Evolutionary conservation across 345 rosid species (phyloP), one percentile per base, ranked within the genome.

Genomic region (Hibiscus mutabilis): DNA sequence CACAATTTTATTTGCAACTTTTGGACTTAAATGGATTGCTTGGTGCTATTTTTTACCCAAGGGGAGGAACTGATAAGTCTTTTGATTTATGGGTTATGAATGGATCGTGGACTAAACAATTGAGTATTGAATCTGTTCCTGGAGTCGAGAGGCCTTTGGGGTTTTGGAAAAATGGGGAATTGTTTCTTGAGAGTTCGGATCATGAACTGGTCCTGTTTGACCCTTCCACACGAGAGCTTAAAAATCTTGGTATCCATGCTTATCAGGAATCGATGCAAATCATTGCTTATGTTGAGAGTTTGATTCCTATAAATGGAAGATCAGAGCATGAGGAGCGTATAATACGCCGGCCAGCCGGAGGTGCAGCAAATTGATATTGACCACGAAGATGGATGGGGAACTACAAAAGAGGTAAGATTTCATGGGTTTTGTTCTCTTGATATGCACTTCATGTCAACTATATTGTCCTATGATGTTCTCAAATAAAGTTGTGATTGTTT

Each of bases 41-140:
- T 27, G 35, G 62, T 13, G 33, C 35, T 58, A 25, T 58, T 25
- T 3, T 58, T 58, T 58, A 58, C n/a, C 35, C 62, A 14, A 57
- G 61, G 31, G 61, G 3, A 24, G 61, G 31, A 24, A 57, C 61
- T 57, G 7, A 22, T 1, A 57, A 24, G n/a, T 58, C 18, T 58
- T 58, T 58, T 12, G 62, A 58, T 58, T 13, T 58, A 2, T 58
- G 62, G 62, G 62, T 58, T 24, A 58, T 58, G 62, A 53, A 53
- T 53, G 58, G 58, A 53, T 53, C 22, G 0, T 53, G 24, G 58
- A 53, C 58, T 53, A 53, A 53, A 53, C 10, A 53, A 53, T 18
- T 53, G 2, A 49, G 6, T 19, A 18, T 52, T 53, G 58, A 53
- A 18, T 6, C 11, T 53, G 24, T 18, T 53, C 11, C 22, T 2